Evolutionary conservation across 2,329 filamentous ascomycete genomes (phyloP), one percentile per base, ranked within the genome.

Genomic region (Alternaria gansuensis): DNA sequence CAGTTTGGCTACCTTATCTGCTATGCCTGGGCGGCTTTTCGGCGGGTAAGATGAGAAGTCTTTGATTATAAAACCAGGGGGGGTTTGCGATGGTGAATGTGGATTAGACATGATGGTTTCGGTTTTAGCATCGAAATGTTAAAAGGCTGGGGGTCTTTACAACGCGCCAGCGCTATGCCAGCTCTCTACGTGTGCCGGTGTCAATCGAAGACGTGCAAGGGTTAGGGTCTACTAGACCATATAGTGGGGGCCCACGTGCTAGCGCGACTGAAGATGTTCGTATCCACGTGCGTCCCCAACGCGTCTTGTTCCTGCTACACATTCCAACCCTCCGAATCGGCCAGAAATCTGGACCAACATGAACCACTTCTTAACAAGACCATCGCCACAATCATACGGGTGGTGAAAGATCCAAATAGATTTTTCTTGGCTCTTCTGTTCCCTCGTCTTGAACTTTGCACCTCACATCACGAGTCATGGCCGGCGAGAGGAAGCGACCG

Each of bases 1-100:
- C 37, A 82, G 65, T 44, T 68, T 74, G n/a, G 64, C 57, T 31
- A 75, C 63, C 41, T 65, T 68, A 13, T 61, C 54, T 28, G 67
- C 60, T 11, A 71, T 50, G 2, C 29, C 24, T n/a, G 52, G 57
- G 17, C 71, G 71, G 3, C 67, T 56, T 34, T 71, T 74, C 2
- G 68, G 54, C 8, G 65, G 44, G 24, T 65, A 63, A 5, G 64
- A 60, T 2, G 59, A 48, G 28, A 69, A 57, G 2, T 68, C 62
- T 40, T 59, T 61, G 13, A 72, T 37, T 8, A 45, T 11, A 10
- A 68, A 49, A 3, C 64, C 64, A 14, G 60, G 36, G 26, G 65
- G 63, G 5, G n/a, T 17, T 26, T 34, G 10, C 23, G 31, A 9
- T 29, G 28, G 13, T 10, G 9, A 8, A 3, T 24, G 43, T 31